A percentile compares a stretch with the other conserved stretches of the same genome.
These are phyloP conservation scores for Wallacemonas collosoma DNA, from an alignment of 208 protist genomes.

Conservation along the genomic window DNA sequence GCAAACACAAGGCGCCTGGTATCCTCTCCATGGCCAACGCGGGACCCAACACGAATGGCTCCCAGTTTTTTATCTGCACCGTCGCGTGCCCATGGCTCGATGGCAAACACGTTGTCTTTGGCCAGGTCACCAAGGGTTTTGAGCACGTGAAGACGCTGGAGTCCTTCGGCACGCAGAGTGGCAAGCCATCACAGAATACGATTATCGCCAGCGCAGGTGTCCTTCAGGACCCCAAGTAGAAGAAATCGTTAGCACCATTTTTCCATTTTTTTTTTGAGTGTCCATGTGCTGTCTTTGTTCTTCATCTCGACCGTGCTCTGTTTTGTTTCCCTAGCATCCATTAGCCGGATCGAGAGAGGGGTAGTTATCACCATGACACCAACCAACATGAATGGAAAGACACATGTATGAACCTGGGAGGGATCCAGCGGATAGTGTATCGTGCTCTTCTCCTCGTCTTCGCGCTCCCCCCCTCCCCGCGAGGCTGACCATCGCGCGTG, in stretches of 20 bases:
- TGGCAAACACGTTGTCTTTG: constrained; percentile 96
- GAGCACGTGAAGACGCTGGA: constrained; percentile 84
- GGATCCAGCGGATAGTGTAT: too few species aligned
- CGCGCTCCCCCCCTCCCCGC: too few species aligned
- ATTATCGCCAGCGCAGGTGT: constrained; percentile 31
- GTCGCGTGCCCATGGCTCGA: constrained; percentile 88
- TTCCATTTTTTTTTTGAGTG: neutral
- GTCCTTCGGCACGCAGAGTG: constrained; percentile 64
- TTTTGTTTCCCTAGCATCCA: too few species aligned
- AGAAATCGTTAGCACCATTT: neutral
- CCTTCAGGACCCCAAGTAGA: constrained; percentile 15
- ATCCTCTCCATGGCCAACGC: constrained; percentile 94
- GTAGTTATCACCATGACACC: too few species aligned
- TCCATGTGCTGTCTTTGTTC: neutral
- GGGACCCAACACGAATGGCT: constrained; percentile 92
- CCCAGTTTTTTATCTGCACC: constrained; percentile 94
- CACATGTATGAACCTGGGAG: too few species aligned
- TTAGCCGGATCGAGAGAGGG: too few species aligned
- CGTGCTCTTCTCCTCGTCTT: too few species aligned
- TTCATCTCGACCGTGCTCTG: too few species aligned
- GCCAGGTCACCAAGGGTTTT: constrained; percentile 86
- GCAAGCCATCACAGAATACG: constrained; percentile 58
- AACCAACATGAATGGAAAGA: too few species aligned
- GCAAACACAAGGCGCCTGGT: constrained; percentile 75
- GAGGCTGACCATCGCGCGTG: too few species aligned